Percentiles rank a stretch among this genome's conserved stretches.
phyloP scores from a whole-genome alignment of 352 stramenopile species.

The Phytopythium cucurbitacearum region DNA sequence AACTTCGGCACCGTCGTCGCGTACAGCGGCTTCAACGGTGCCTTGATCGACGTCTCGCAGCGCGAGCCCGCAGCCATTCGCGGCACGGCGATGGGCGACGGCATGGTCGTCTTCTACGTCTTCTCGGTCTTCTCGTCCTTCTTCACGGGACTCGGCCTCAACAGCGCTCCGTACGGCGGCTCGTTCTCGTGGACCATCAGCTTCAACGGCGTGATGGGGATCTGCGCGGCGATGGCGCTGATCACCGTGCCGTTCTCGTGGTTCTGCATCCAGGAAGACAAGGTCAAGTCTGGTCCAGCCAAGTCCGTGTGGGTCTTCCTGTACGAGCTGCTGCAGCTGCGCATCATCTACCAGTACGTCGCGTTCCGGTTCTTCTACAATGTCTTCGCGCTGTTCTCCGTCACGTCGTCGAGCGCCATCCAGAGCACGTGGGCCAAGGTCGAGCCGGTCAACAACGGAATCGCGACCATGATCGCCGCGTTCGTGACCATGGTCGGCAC shows the following conservation, averaged over 20 bases:
- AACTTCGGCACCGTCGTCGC: conserved; percentile 65
- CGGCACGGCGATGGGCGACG: conserved; percentile 24
- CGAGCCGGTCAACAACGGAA: conserved; percentile 41
- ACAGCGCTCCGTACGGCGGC: conserved; percentile 30
- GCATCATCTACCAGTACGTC: conserved; percentile 31
- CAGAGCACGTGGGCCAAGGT: conserved; percentile 38
- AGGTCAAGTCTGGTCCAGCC: conserved; percentile 3
- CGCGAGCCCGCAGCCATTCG: conserved; percentile 23
- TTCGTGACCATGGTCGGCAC: conserved; percentile 22
- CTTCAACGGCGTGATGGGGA: conserved; percentile 38
- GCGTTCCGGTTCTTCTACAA: conserved; percentile 31
- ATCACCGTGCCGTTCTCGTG: conserved; percentile 20
- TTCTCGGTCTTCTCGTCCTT: conserved; percentile 25
- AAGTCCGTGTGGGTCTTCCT: conserved; percentile 18
- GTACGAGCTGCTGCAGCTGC: conserved; percentile 25
- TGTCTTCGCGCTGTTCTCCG: conserved; percentile 30
- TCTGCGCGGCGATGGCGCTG: conserved; percentile 15
- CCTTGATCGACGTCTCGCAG: conserved; percentile 39
- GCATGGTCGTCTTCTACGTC: conserved; percentile 23
- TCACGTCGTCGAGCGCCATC: conserved; percentile 35
- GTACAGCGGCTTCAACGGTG: conserved; percentile 49
- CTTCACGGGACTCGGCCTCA: conserved; percentile 28
- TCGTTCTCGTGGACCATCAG: conserved; percentile 35
- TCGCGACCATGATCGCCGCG: conserved; percentile 27
- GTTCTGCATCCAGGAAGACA: conserved; percentile 27